These are phyloP conservation scores for Dianthus caryophyllus DNA, from an alignment of 148 eudicot genomes.

Conservation along the genomic window DNA sequence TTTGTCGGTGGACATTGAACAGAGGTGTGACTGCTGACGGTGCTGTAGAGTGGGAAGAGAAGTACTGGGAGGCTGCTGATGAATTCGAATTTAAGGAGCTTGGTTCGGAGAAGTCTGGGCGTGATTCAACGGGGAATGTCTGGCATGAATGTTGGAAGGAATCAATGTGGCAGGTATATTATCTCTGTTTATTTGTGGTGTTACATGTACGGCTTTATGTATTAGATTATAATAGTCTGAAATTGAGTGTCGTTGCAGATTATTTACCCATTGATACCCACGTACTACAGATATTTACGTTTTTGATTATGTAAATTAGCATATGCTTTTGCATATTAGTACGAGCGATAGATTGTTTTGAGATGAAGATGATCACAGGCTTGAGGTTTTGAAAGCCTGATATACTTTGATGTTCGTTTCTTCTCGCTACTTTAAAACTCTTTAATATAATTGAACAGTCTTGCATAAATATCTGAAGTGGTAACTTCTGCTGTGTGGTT, in stretches of 20 bases:
- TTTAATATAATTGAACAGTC: background rate
- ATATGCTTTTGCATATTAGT: background rate
- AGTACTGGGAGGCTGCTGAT: slow-evolving; percentile 98
- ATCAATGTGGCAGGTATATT: slow-evolving; percentile 77
- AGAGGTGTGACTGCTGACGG: slow-evolving; percentile 79
- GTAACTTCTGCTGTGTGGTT: background rate
- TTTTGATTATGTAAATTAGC: background rate
- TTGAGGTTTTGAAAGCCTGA: background rate
- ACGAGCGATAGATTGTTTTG: background rate
- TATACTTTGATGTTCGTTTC: background rate
- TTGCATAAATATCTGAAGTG: background rate
- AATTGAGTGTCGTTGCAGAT: background rate
- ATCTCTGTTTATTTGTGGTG: background rate
- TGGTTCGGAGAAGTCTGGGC: slow-evolving; percentile 95
- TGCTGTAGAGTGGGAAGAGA: slow-evolving; percentile 82
- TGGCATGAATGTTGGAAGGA: slow-evolving; percentile 95
- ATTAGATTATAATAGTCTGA: background rate
- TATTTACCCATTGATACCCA: background rate
- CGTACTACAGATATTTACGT: background rate
- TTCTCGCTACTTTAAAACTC: background rate
- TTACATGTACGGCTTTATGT: background rate
- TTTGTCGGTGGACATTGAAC: slow-evolving; percentile 72
- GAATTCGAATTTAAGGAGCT: slow-evolving; percentile 69
- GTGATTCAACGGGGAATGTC: slow-evolving; percentile 76
- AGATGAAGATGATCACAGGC: background rate